Conservation (phyloP, 176 grass and related monocot species). For the Microstegium vimineum region DNA sequence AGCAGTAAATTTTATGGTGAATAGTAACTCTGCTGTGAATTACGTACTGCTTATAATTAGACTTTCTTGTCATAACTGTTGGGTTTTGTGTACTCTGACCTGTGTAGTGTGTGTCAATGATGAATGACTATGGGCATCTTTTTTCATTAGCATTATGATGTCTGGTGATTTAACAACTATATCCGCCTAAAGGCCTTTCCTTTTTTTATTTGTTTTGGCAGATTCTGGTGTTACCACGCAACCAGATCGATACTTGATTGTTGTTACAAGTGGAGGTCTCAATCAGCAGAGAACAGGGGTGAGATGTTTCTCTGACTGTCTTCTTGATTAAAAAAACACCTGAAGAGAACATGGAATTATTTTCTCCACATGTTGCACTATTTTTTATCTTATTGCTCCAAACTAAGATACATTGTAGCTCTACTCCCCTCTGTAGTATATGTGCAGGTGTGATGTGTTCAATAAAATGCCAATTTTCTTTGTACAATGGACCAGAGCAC, state of each 20-base stretch:
- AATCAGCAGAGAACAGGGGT: constrained; percentile 95
- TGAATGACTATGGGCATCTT: background rate
- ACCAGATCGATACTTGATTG: constrained; percentile 67
- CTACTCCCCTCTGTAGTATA: background rate
- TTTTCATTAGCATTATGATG: background rate
- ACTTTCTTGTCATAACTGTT: background rate
- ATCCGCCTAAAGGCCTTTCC: background rate
- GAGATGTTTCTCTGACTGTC: constrained; percentile 23
- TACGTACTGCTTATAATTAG: background rate
- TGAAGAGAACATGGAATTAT: background rate
- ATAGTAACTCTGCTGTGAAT: background rate
- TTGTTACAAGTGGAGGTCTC: constrained; percentile 77
- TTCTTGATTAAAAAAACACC: background rate
- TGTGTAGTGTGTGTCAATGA: background rate
- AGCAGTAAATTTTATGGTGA: constrained; percentile 65
- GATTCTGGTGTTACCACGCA: constrained; percentile 47
- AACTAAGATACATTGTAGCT: background rate
- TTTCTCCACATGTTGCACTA: background rate
- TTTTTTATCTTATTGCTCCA: background rate
- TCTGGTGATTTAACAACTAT: background rate
- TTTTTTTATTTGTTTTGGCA: constrained; percentile 31
- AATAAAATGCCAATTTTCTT: background rate
- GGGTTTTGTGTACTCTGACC: background rate
- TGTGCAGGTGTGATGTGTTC: background rate
- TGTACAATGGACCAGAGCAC: constrained; percentile 1